These are phyloP conservation scores for Talaromyces verruculosus DNA, from an alignment of 2,329 filamentous ascomycete genomes.

Conservation along the genomic window DNA sequence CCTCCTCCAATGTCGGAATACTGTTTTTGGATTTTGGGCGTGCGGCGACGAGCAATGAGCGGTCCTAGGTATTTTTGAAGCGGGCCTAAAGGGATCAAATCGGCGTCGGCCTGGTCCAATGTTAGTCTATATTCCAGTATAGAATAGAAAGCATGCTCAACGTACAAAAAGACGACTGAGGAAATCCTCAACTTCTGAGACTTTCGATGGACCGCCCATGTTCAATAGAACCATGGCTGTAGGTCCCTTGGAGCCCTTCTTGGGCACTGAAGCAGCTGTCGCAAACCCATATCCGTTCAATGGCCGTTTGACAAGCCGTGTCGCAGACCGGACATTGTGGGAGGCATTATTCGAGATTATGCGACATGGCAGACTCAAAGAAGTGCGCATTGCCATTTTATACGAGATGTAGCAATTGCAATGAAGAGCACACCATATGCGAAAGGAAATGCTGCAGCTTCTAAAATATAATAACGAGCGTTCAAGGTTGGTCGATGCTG, in stretches of 20 bases:
- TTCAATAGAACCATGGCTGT: constrained; percentile 99
- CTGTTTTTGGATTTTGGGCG: constrained; percentile 94
- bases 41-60: constrained; percentile 79
- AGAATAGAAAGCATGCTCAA: constrained; percentile 23
- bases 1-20: constrained; percentile 94
- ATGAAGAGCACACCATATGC: background rate
- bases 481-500: background rate
- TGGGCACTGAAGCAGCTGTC: constrained; percentile 70
- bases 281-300: constrained; percentile 47
- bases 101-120: constrained; percentile 71
- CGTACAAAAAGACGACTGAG: constrained; percentile 87
- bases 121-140: constrained; percentile 21
- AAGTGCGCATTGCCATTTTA: constrained; percentile 45
- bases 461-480: background rate
- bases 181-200: constrained; percentile 84
- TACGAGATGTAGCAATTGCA: background rate
- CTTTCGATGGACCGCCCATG: constrained; percentile 93
- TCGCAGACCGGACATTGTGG: constrained; percentile 26
- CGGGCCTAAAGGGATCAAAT: constrained; percentile 91
- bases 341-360: constrained; percentile 27
- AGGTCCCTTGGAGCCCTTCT: constrained; percentile 69
- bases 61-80: constrained; percentile 89
- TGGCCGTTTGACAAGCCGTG: constrained; percentile 25
- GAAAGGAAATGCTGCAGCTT: background rate
- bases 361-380: constrained; percentile 35